Percentiles rank a stretch among this genome's conserved stretches.
Conservation (phyloP, 306 rosid genomes). For the Lathyrus sativus region DNA sequence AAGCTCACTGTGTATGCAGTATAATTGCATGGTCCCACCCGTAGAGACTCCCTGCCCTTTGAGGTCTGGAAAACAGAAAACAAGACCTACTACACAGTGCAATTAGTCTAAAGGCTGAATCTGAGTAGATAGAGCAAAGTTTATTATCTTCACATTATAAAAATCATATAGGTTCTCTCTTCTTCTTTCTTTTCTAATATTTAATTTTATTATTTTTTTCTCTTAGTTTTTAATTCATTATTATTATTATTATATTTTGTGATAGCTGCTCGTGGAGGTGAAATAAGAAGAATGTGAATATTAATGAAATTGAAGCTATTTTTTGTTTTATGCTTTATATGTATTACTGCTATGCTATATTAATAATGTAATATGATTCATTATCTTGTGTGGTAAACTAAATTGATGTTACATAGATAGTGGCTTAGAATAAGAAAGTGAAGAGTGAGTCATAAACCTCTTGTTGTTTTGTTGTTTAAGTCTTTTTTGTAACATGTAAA, state of each 20-base stretch:
- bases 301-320: conserved; percentile 30
- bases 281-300: conserved; percentile 63
- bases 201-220: neutral
- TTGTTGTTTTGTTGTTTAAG: too few species aligned
- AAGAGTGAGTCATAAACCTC: too few species aligned
- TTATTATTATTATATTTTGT: conserved; percentile 50
- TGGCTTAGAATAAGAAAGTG: neutral
- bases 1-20: conserved; percentile 87
- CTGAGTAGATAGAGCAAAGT: neutral
- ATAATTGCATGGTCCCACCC: conserved; percentile 97
- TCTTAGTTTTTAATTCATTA: neutral
- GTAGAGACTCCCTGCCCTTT: conserved; percentile 83
- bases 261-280: conserved; percentile 19
- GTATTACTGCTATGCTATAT: neutral
- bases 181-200: conserved; percentile 28
- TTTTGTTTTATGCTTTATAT: conserved; percentile 7
- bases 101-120: conserved; percentile 62
- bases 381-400: neutral
- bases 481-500: too few species aligned
- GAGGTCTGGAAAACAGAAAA: conserved; percentile 71
- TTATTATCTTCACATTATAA: neutral
- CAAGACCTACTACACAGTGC: conserved; percentile 80
- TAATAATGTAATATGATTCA: conserved; percentile 35
- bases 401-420: neutral
- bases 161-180: conserved; percentile 14